These are phyloP conservation scores for Colletotrichum spinosum DNA, from an alignment of 2,329 filamentous ascomycete genomes.

Conservation along the genomic window DNA sequence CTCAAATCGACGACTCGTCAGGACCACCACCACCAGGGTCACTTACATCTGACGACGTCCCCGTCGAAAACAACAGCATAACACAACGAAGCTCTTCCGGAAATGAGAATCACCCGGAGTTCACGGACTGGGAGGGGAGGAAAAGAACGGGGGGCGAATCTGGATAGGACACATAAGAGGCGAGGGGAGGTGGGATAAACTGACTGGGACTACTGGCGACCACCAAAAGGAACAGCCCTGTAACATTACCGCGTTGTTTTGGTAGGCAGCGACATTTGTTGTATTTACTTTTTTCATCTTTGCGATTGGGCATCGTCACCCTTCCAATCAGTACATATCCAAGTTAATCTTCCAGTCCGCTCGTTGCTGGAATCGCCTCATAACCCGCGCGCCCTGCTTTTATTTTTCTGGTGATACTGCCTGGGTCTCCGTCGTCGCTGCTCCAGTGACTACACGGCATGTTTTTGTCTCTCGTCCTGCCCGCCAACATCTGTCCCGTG, in stretches of 20 bases:
- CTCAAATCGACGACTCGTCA: background rate
- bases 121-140: conserved; percentile 11
- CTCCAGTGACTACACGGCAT: background rate
- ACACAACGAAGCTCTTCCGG: conserved; percentile 10
- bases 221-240: conserved; percentile 14
- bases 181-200: conserved; percentile 3
- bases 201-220: conserved; percentile 1
- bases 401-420: background rate
- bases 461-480: background rate
- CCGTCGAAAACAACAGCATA: background rate
- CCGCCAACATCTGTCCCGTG: no score
- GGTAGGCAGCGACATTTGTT: conserved; percentile 18
- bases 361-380: conserved; percentile 4
- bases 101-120: conserved; percentile 8
- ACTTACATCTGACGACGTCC: background rate
- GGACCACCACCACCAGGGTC: conserved; percentile 3
- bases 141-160: background rate
- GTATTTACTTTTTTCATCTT: conserved; percentile 11
- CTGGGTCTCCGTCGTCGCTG: background rate
- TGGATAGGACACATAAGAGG: background rate
- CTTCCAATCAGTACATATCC: conserved; percentile 26
- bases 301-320: conserved; percentile 9
- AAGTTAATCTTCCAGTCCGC: conserved; percentile 6
- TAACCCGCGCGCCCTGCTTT: background rate
- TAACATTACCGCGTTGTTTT: conserved; percentile 29